These are phyloP conservation scores for Decorospora gaudefroyi DNA, from an alignment of 2,329 filamentous ascomycete species.

Conservation along the genomic window DNA sequence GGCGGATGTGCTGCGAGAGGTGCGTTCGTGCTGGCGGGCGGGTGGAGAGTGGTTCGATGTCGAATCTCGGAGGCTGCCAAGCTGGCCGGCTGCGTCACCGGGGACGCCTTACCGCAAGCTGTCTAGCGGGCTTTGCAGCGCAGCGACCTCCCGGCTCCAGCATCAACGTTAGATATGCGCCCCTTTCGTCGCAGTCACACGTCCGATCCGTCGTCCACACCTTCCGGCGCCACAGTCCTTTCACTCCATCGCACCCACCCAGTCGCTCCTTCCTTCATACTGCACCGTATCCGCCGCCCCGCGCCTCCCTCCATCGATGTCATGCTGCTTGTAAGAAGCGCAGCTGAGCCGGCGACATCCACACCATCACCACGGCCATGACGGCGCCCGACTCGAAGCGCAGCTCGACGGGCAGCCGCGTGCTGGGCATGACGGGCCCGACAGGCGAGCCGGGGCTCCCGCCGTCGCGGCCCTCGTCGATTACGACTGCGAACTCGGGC, in stretches of 20 bases:
- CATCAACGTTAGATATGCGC: conserved; percentile 24
- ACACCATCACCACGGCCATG: conserved; percentile 40
- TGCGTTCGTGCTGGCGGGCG: conserved; percentile 22
- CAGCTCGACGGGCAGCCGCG: conserved; percentile 43
- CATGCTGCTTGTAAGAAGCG: conserved; percentile 39
- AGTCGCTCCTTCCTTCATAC: conserved; percentile 16
- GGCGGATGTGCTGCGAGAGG: conserved; percentile 16
- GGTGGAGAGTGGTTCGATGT: conserved; percentile 26
- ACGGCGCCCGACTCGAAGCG: conserved; percentile 41
- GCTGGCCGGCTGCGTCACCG: conserved; percentile 22
- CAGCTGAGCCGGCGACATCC: conserved; percentile 30
- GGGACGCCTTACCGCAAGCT: conserved; percentile 13
- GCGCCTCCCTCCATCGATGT: conserved; percentile 28
- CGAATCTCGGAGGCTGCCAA: conserved; percentile 22
- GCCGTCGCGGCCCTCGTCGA: conserved; percentile 53
- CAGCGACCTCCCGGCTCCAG: conserved; percentile 10
- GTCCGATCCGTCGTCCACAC: conserved; percentile 4
- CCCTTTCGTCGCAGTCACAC: conserved; percentile 22
- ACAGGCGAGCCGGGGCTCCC: conserved; percentile 55
- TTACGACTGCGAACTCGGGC: conserved; percentile 45
- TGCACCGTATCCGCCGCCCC: conserved; percentile 2
- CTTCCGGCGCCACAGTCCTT: conserved; percentile 24
- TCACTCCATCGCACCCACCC: conserved; percentile 26
- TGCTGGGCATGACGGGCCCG: conserved; percentile 51
- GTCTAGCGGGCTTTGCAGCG: conserved; percentile 23